Conservation (phyloP, 148 eudicot genomes). For the Camellia japonica region DNA sequence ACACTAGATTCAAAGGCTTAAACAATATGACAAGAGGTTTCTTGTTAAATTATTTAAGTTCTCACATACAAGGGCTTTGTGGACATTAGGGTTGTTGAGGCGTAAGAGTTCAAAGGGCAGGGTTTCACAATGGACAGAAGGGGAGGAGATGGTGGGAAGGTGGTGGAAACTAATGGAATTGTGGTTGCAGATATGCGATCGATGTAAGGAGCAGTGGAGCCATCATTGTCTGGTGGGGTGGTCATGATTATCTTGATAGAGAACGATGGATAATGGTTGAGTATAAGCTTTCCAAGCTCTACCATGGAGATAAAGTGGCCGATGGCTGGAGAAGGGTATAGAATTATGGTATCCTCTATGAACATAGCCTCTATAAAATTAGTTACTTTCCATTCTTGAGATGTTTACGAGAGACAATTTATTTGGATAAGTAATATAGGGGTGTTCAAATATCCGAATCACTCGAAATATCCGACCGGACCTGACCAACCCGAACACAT, state of each 20-base stretch:
- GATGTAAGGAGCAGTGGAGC: slow-evolving; percentile 26
- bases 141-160: slow-evolving; percentile 31
- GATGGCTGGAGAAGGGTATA: slow-evolving; percentile 34
- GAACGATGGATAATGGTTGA: slow-evolving; percentile 23
- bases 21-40: no score
- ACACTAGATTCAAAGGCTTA: no score
- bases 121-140: slow-evolving; percentile 15
- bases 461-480: no score
- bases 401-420: no score
- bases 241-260: slow-evolving; percentile 32
- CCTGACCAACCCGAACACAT: no score
- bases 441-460: no score
- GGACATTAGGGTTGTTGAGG: slow-evolving; percentile 27
- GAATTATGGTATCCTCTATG: slow-evolving; percentile 21
- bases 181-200: slow-evolving; percentile 11
- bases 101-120: slow-evolving; percentile 24
- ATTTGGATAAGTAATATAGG: no score
- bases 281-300: slow-evolving; percentile 33
- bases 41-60: no score
- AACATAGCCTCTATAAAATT: no score
- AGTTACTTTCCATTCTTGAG: no score
- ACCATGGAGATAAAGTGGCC: slow-evolving; percentile 42
- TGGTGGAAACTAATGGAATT: slow-evolving; percentile 32
- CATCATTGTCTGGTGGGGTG: slow-evolving; percentile 10
- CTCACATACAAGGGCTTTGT: slow-evolving; percentile 16